A percentile compares a stretch with the other conserved stretches of the same genome.
phyloP scores from a whole-genome alignment of 139 green algal species.

The Parachlorella kessleri region DNA sequence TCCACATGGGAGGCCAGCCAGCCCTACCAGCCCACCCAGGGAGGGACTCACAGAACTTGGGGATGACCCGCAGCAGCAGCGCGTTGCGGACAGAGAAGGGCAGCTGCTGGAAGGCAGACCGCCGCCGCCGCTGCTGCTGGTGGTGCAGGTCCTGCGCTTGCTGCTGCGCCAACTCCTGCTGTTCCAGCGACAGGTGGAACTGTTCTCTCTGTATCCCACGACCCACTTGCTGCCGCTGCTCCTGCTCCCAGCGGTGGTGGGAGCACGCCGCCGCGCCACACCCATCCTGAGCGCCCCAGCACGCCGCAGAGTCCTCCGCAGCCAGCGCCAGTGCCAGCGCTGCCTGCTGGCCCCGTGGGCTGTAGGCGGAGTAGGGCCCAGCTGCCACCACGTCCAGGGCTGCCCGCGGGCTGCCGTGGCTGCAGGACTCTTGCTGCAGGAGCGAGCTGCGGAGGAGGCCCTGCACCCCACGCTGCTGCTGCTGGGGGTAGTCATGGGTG shows the following conservation, averaged over 20 bases:
- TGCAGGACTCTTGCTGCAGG: no score
- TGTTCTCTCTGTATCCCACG: no score
- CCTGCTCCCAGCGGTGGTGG: no score
- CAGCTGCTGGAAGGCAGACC: slow-evolving; percentile 5
- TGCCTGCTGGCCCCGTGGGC: not conserved
- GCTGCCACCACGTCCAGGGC: no score
- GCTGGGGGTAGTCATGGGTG: not conserved
- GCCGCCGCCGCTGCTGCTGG: not conserved
- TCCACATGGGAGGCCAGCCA: no score
- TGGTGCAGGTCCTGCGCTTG: not conserved
- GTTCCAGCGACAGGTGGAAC: not conserved
- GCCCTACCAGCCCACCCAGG: no score
- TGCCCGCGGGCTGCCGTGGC: no score
- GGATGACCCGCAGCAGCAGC: slow-evolving; percentile 54
- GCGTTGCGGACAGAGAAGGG: slow-evolving; percentile 57
- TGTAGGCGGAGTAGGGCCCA: no score
- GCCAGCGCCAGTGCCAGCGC: not conserved
- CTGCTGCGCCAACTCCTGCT: not conserved
- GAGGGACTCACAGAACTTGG: slow-evolving; percentile 64
- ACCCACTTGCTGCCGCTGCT: no score
- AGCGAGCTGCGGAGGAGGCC: no score
- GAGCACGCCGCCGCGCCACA: no score
- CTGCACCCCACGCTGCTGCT: not conserved
- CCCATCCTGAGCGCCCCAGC: not conserved
- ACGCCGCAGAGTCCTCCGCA: not conserved